Conservation (phyloP, 176 grass and related monocot genomes). For the Puya raimondii region DNA sequence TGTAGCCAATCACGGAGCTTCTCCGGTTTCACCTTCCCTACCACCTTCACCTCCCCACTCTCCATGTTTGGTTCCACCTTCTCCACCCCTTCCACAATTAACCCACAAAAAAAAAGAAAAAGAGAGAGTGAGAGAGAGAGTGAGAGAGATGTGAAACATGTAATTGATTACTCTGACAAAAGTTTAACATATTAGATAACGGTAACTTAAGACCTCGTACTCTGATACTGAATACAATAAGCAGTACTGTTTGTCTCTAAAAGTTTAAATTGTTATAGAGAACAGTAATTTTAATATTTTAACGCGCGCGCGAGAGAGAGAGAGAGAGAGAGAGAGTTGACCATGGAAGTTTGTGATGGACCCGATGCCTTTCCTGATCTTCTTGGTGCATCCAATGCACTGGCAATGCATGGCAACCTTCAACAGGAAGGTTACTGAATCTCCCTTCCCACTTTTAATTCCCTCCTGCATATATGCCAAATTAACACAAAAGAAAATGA, state of each 20-base stretch:
- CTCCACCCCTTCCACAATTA: conserved; percentile 25
- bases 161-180: neutral
- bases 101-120: neutral
- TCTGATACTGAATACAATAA: too few species aligned
- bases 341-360: neutral
- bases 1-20: conserved; percentile 14
- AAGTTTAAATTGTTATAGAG: too few species aligned
- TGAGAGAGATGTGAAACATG: neutral
- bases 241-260: too few species aligned
- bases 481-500: too few species aligned
- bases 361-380: conserved; percentile 31
- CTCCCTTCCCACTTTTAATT: too few species aligned
- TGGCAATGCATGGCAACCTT: conserved; percentile 29
- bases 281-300: too few species aligned
- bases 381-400: conserved; percentile 32
- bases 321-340: neutral
- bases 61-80: conserved; percentile 13
- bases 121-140: too few species aligned
- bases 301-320: too few species aligned
- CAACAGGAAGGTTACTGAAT: conserved; percentile 9
- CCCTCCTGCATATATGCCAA: too few species aligned
- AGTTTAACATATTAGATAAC: neutral
- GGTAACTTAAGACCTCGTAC: neutral
- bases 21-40: neutral
- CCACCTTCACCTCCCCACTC: conserved; percentile 22